Conservation (phyloP, 495 filamentous ascomycete species). For the Neurospora sp. region DNA sequence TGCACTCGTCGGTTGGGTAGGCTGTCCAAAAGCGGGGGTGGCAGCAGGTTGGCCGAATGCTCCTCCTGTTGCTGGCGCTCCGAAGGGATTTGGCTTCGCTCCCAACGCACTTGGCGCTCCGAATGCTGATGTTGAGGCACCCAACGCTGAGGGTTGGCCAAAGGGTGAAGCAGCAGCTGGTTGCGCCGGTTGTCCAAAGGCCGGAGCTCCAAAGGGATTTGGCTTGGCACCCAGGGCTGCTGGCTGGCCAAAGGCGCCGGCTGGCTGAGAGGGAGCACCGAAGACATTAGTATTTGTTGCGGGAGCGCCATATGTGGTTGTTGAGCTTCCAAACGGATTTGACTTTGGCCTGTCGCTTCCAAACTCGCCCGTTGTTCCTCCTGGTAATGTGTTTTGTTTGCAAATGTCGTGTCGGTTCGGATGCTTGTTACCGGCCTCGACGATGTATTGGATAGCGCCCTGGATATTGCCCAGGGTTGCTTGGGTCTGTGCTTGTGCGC, state of each 20-base stretch:
- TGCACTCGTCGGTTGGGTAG: conserved; percentile 16
- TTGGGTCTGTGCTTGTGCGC: conserved; percentile 59
- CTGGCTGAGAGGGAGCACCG: neutral
- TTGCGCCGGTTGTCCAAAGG: conserved; percentile 31
- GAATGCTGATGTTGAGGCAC: conserved; percentile 10
- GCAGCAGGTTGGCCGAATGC: conserved; percentile 29
- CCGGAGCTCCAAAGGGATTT: conserved; percentile 29
- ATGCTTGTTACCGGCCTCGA: conserved; percentile 58
- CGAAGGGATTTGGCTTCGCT: conserved; percentile 31
- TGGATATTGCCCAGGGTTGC: conserved; percentile 53
- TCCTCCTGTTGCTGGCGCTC: conserved; percentile 21
- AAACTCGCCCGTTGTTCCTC: conserved; percentile 19
- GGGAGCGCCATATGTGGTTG: conserved; percentile 6
- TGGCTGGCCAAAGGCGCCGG: conserved; percentile 34
- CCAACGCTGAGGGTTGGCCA: conserved; percentile 30
- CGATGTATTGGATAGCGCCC: conserved; percentile 61
- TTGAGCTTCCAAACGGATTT: conserved; percentile 3
- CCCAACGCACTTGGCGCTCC: conserved; percentile 16
- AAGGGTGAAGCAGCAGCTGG: conserved; percentile 26
- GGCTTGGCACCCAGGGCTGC: conserved; percentile 28
- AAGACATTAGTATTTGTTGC: neutral
- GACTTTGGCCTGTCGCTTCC: neutral
- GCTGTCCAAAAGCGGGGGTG: conserved; percentile 29
- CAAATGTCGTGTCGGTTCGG: conserved; percentile 71
- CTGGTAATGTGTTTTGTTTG: conserved; percentile 31